A percentile compares a stretch with the other conserved stretches of the same genome.
Conservation (phyloP, 2,329 filamentous ascomycete species). For the Ceratocystiopsis sp. region DNA sequence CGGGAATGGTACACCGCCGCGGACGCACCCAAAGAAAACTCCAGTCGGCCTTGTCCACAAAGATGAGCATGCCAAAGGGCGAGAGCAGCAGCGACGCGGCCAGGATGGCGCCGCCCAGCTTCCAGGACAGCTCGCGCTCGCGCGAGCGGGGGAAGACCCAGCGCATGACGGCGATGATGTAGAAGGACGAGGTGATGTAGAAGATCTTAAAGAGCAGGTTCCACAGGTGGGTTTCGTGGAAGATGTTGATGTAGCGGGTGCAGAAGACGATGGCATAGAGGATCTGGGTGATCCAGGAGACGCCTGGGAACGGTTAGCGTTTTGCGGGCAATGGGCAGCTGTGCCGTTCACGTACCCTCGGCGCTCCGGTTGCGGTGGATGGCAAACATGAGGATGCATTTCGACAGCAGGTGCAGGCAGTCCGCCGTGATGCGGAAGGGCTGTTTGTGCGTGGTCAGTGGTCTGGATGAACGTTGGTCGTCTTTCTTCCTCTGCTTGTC, state of each 20-base stretch:
- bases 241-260: slow-evolving; percentile 74
- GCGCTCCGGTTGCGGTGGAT: slow-evolving; percentile 80
- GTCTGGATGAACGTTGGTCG: too few species aligned
- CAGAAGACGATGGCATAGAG: slow-evolving; percentile 78
- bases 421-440: slow-evolving; percentile 67
- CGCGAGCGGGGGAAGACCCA: slow-evolving; percentile 72
- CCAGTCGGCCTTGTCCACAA: slow-evolving; percentile 32
- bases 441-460: too few species aligned
- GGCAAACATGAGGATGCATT: slow-evolving; percentile 77
- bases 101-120: slow-evolving; percentile 57
- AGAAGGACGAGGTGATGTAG: slow-evolving; percentile 70
- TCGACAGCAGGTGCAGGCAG: slow-evolving; percentile 68
- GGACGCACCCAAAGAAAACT: slow-evolving; percentile 31
- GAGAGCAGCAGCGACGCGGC: slow-evolving; percentile 48
- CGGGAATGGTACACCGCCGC: background rate
- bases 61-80: slow-evolving; percentile 56
- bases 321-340: too few species aligned
- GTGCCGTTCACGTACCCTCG: slow-evolving; percentile 53
- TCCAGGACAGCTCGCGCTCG: slow-evolving; percentile 88
- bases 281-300: slow-evolving; percentile 79
- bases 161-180: slow-evolving; percentile 79
- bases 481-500: too few species aligned
- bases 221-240: slow-evolving; percentile 40
- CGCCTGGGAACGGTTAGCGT: slow-evolving; percentile 34
- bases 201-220: slow-evolving; percentile 78